Evolutionary conservation across 2,329 filamentous ascomycete genomes (phyloP).

Genomic region (Pseudogymnoascus verrucosus): DNA sequence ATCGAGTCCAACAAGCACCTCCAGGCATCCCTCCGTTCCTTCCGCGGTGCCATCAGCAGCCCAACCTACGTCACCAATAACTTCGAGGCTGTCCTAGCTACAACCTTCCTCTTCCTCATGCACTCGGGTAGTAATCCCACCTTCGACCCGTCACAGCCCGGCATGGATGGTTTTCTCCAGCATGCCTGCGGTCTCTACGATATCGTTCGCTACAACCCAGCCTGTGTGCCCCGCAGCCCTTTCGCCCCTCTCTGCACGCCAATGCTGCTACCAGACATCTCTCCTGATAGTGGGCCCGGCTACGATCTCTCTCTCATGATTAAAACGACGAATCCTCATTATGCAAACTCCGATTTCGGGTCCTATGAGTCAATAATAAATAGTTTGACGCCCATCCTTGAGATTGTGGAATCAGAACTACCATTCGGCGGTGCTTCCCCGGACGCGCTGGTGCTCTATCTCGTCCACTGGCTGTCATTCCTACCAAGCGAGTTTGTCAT

Average conservation of each 20-base stretch:
- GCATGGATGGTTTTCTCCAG: conserved; percentile 16
- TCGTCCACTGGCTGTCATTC: conserved; percentile 17
- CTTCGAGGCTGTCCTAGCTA: conserved; percentile 16
- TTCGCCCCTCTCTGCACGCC: conserved; percentile 12
- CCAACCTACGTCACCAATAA: conserved; percentile 9
- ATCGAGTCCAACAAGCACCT: conserved; percentile 13
- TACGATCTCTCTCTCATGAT: conserved; percentile 4
- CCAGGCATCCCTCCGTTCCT: conserved; percentile 14
- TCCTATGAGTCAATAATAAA: neutral
- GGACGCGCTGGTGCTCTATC: conserved; percentile 15
- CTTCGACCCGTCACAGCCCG: neutral
- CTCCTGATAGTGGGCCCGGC: conserved; percentile 14
- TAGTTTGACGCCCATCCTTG: neutral
- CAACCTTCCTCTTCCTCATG: conserved; percentile 17
- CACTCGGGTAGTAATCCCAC: neutral
- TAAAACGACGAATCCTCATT: neutral
- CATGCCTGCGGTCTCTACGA: conserved; percentile 15
- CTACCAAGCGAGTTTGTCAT: conserved; percentile 14
- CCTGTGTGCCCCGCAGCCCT: neutral
- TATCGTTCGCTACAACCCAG: conserved; percentile 11
- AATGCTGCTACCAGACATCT: conserved; percentile 11
- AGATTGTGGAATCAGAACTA: neutral
- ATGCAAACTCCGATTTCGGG: neutral
- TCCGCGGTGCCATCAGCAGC: conserved; percentile 11
- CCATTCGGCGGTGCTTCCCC: conserved; percentile 3